phyloP scores from a whole-genome alignment of 1,284 basidiomycete genomes.

The Apiotrichum akiyoshidainum region DNA sequence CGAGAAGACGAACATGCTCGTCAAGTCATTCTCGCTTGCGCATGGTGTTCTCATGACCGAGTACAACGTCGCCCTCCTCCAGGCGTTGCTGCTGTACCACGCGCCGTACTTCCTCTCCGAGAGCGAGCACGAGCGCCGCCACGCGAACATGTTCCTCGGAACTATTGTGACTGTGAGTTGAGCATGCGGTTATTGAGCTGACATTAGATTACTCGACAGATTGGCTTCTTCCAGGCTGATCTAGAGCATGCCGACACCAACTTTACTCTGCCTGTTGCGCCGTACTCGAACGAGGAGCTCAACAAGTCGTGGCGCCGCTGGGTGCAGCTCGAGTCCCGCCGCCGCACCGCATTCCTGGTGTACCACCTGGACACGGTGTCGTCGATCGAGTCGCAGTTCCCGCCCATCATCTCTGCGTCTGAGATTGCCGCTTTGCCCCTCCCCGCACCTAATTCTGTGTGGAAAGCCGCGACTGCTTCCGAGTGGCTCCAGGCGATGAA shows the following conservation, averaged over 20 bases:
- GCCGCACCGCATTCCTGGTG: constrained; percentile 50
- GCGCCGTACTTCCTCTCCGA: constrained; percentile 51
- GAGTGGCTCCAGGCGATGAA: constrained; percentile 47
- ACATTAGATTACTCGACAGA: constrained; percentile 48
- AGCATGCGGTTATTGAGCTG: background rate
- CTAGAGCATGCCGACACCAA: constrained; percentile 39
- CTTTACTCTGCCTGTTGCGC: constrained; percentile 30
- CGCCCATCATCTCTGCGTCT: constrained; percentile 42
- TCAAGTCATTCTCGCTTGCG: constrained; percentile 50
- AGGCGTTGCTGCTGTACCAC: constrained; percentile 51
- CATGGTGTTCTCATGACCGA: constrained; percentile 50
- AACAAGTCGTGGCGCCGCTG: constrained; percentile 50
- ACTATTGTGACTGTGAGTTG: constrained; percentile 47
- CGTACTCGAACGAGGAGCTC: constrained; percentile 40
- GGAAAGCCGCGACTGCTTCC: constrained; percentile 49
- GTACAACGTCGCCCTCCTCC: constrained; percentile 51
- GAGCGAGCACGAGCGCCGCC: constrained; percentile 43
- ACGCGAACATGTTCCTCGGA: constrained; percentile 49
- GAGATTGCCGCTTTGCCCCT: constrained; percentile 49
- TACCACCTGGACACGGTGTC: constrained; percentile 53
- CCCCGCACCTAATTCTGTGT: constrained; percentile 51
- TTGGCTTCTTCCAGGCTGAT: constrained; percentile 48
- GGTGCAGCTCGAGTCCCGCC: constrained; percentile 51
- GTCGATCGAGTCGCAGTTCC: constrained; percentile 50
- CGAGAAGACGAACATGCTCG: constrained; percentile 53